Conservation (phyloP, 106 monocot genomes). For the Acanthochlamys bracteata region DNA sequence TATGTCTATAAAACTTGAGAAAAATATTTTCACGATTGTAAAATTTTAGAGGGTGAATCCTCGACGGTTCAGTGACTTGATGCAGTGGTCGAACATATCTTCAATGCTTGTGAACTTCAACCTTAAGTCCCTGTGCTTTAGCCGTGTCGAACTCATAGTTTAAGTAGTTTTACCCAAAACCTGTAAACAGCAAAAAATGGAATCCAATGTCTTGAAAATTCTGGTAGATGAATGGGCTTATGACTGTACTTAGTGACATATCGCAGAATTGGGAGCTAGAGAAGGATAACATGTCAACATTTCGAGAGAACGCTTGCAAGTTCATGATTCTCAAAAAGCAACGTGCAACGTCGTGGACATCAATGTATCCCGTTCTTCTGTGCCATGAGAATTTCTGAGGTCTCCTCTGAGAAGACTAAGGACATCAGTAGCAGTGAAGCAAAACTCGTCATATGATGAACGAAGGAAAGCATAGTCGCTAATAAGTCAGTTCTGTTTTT, state of each 20-base stretch:
- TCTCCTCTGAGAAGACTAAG: slow-evolving; percentile 57
- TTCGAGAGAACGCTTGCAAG: slow-evolving; percentile 28
- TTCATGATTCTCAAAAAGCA: slow-evolving; percentile 64
- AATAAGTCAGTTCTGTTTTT: slow-evolving; percentile 62
- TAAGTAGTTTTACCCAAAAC: slow-evolving; percentile 13
- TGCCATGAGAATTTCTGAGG: slow-evolving; percentile 45
- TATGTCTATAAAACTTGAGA: too few species aligned
- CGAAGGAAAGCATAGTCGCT: slow-evolving; percentile 63
- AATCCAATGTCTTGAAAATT: too few species aligned
- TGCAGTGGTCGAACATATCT: slow-evolving; percentile 82
- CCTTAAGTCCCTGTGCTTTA: slow-evolving; percentile 42
- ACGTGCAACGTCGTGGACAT: slow-evolving; percentile 77
- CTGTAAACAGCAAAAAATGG: slow-evolving; percentile 3
- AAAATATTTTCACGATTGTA: too few species aligned
- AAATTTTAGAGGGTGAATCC: slow-evolving; percentile 12
- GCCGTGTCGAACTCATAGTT: slow-evolving; percentile 45
- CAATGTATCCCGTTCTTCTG: slow-evolving; percentile 89
- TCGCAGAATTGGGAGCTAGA: slow-evolving; percentile 54
- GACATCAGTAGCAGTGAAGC: slow-evolving; percentile 50
- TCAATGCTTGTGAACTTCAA: slow-evolving; percentile 56
- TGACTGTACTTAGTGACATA: slow-evolving; percentile 18
- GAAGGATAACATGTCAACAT: slow-evolving; percentile 45
- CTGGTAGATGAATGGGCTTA: too few species aligned
- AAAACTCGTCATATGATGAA: slow-evolving; percentile 58
- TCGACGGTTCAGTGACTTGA: slow-evolving; percentile 50